Evolutionary conservation across 768 basidiomycete species (phyloP).

Genomic region (Tricholoma terreum): DNA sequence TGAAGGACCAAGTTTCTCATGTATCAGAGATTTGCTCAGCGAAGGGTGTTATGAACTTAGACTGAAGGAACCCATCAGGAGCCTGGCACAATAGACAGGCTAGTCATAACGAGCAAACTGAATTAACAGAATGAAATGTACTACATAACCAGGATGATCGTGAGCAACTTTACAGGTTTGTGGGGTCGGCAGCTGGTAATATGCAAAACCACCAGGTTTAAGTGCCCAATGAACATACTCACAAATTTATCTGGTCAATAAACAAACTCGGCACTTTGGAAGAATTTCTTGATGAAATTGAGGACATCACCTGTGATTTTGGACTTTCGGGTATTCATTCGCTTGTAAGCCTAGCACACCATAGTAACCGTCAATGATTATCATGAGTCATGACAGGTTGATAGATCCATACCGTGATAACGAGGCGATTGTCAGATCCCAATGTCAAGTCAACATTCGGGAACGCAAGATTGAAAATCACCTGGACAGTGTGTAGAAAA

Average conservation of each 20-base stretch:
- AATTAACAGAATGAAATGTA: conserved; percentile 1
- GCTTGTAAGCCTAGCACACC: conserved; percentile 6
- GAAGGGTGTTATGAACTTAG: conserved; percentile 1
- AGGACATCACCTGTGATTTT: conserved; percentile 7
- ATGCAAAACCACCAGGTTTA: conserved; percentile 6
- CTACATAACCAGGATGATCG: background rate
- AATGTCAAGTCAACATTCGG: conserved; percentile 5
- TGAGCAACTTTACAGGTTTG: background rate
- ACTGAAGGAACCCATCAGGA: conserved; percentile 7
- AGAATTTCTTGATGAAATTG: conserved; percentile 4
- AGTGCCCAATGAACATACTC: conserved; percentile 10
- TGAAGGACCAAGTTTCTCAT: background rate
- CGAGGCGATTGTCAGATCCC: too few species aligned
- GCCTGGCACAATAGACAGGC: background rate
- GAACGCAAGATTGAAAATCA: conserved; percentile 10
- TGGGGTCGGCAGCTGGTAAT: conserved; percentile 10
- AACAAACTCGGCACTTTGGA: background rate
- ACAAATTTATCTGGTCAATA: background rate
- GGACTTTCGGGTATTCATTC: conserved; percentile 8
- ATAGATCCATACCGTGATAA: background rate
- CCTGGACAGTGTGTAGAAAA: conserved; percentile 10
- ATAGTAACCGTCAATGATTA: background rate
- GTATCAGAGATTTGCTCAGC: conserved; percentile 1
- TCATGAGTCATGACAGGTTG: background rate
- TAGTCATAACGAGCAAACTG: background rate